Percentiles rank a stretch among this genome's conserved stretches.
These are phyloP conservation scores for Backusella liffmaniae DNA, from an alignment of 192 early-diverging fungal species.

Conservation along the genomic window DNA sequence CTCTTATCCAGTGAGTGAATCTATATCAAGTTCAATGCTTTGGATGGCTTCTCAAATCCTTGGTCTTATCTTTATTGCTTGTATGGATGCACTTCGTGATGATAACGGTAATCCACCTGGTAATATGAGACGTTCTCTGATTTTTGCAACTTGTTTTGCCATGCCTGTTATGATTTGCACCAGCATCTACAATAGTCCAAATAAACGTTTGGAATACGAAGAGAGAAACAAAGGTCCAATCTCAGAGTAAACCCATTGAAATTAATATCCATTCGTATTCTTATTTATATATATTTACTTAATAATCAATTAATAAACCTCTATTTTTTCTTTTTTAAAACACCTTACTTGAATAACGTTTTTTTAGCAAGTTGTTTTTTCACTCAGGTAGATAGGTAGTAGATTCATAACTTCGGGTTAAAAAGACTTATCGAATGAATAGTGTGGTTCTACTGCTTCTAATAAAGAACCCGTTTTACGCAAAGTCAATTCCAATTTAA, in stretches of 20 bases:
- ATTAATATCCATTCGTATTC: not conserved
- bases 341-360: not conserved
- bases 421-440: not conserved
- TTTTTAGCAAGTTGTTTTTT: not conserved
- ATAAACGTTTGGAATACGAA: slow-evolving; percentile 34
- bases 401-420: not conserved
- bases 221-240: slow-evolving; percentile 1
- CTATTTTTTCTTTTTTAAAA: not conserved
- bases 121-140: slow-evolving; percentile 29
- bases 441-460: not conserved
- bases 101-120: slow-evolving; percentile 21
- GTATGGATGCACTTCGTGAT: slow-evolving; percentile 22
- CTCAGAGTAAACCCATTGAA: not conserved
- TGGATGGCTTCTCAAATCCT: slow-evolving; percentile 33
- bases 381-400: not conserved
- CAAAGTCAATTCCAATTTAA: not conserved
- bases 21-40: slow-evolving; percentile 29
- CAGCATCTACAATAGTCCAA: slow-evolving; percentile 30
- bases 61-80: slow-evolving; percentile 25
- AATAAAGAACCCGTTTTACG: not conserved
- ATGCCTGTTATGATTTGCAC: slow-evolving; percentile 5
- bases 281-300: not conserved
- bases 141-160: slow-evolving; percentile 21
- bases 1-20: slow-evolving; percentile 32
- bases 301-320: not conserved